A percentile compares a stretch with the other conserved stretches of the same genome.
phyloP scores from a whole-genome alignment of 768 basidiomycete species.

The Mycena maculata region DNA sequence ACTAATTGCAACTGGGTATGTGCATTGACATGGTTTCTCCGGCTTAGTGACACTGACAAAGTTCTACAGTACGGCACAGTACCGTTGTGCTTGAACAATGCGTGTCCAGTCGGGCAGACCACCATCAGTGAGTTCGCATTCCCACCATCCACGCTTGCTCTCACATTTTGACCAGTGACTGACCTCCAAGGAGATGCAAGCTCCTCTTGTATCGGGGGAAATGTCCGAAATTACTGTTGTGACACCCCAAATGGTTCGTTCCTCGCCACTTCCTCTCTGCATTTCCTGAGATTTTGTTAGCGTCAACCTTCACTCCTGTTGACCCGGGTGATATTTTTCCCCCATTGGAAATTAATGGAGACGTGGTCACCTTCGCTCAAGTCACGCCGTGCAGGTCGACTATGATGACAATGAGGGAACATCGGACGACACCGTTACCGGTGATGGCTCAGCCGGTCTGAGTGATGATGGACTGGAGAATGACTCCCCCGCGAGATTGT shows the following conservation, averaged over 20 bases:
- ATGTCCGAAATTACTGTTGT: slow-evolving; percentile 3
- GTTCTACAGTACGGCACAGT: too few relatives aligned
- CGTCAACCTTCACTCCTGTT: too few relatives aligned
- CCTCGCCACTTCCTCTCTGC: too few relatives aligned
- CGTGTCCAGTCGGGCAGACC: slow-evolving; percentile 27
- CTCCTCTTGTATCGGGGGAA: slow-evolving; percentile 31
- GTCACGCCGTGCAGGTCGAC: too few relatives aligned
- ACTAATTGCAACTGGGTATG: too few relatives aligned
- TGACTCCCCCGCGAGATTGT: neutral
- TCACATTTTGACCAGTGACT: slow-evolving; percentile 20
- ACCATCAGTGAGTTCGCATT: neutral
- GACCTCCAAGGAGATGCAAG: slow-evolving; percentile 41
- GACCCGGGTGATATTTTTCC: too few relatives aligned
- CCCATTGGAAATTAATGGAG: too few relatives aligned
- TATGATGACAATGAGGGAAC: too few relatives aligned
- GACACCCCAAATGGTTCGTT: slow-evolving; percentile 32
- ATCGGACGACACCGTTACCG: neutral
- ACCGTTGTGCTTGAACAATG: slow-evolving; percentile 34
- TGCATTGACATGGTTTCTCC: too few relatives aligned
- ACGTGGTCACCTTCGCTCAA: too few relatives aligned
- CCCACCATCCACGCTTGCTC: neutral
- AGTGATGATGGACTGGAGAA: slow-evolving; percentile 16
- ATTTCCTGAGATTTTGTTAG: too few relatives aligned
- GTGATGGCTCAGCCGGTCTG: slow-evolving; percentile 12
- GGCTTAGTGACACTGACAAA: too few relatives aligned